Percentiles rank a stretch among this genome's conserved stretches.
Conservation (phyloP, 345 rosid species). For the Excoecaria cochinchinensis region DNA sequence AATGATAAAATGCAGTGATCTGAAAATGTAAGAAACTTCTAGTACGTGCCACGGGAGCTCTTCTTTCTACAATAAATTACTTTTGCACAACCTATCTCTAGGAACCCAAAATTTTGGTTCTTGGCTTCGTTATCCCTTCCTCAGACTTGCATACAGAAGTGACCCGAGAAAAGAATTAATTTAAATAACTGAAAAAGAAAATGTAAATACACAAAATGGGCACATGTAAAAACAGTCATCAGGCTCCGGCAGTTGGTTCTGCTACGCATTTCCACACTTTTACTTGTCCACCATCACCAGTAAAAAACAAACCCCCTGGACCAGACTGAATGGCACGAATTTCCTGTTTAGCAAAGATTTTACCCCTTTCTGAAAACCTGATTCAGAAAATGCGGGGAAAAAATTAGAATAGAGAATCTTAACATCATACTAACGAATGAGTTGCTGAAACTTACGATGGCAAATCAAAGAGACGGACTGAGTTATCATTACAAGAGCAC, state of each 20-base stretch:
- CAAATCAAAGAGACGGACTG: conserved; percentile 66
- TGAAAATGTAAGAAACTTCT: too few relatives aligned
- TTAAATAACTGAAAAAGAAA: not conserved
- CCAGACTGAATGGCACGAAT: conserved; percentile 75
- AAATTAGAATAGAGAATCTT: not conserved
- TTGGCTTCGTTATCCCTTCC: not conserved
- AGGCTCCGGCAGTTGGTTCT: conserved; percentile 35
- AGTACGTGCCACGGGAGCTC: too few relatives aligned
- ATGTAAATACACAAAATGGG: not conserved
- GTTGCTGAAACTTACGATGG: conserved; percentile 72
- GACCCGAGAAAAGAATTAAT: not conserved
- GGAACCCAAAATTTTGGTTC: conserved; percentile 33
- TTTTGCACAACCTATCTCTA: conserved; percentile 15
- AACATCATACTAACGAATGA: not conserved
- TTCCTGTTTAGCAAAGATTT: conserved; percentile 81
- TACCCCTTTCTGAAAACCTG: conserved; percentile 88
- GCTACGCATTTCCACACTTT: conserved; percentile 84
- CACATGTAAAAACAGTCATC: conserved; percentile 14
- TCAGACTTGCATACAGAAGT: not conserved
- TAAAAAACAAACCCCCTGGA: conserved; percentile 83
- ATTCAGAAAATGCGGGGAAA: not conserved
- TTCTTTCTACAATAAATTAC: not conserved
- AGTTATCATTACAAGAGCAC: conserved; percentile 74
- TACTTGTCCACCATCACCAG: conserved; percentile 93
- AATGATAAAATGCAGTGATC: too few relatives aligned